Evolutionary conservation across 139 green algal species (phyloP).

Genomic region (Asterochloris sp.): DNA sequence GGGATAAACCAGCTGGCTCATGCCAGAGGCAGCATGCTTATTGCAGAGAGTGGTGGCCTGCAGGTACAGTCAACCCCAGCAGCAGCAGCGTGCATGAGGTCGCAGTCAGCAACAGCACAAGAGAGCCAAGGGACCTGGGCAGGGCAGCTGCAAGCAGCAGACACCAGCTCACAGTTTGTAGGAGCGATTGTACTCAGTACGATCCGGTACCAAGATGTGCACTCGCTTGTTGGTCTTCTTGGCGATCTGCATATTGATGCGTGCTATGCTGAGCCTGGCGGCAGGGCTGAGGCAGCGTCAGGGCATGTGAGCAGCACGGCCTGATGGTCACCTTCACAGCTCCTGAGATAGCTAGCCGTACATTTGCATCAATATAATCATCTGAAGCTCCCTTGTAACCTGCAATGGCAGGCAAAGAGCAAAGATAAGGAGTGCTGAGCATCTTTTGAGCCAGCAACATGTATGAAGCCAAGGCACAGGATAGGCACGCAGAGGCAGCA

Average conservation of each 20-base stretch:
- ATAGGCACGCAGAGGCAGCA: background rate
- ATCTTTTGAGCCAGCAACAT: background rate
- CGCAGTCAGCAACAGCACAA: too few species aligned
- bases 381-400: slow-evolving; percentile 85
- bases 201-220: slow-evolving; percentile 80
- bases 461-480: background rate
- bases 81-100: too few species aligned
- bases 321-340: slow-evolving; percentile 41
- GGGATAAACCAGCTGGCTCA: too few species aligned
- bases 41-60: too few species aligned
- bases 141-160: too few species aligned
- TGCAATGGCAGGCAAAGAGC: slow-evolving; percentile 24
- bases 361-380: slow-evolving; percentile 88
- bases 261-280: background rate
- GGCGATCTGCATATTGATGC: slow-evolving; percentile 37
- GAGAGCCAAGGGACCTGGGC: too few species aligned
- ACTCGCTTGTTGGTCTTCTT: slow-evolving; percentile 53
- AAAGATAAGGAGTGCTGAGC: background rate
- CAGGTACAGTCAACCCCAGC: too few species aligned
- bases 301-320: background rate
- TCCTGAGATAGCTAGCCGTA: slow-evolving; percentile 76
- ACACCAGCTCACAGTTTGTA: slow-evolving; percentile 56
- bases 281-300: background rate
- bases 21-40: too few species aligned
- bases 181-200: slow-evolving; percentile 68